Base-by-base conservation (phyloP, 805 yeast genomes). In the Monosporozyma unispora region DNA sequence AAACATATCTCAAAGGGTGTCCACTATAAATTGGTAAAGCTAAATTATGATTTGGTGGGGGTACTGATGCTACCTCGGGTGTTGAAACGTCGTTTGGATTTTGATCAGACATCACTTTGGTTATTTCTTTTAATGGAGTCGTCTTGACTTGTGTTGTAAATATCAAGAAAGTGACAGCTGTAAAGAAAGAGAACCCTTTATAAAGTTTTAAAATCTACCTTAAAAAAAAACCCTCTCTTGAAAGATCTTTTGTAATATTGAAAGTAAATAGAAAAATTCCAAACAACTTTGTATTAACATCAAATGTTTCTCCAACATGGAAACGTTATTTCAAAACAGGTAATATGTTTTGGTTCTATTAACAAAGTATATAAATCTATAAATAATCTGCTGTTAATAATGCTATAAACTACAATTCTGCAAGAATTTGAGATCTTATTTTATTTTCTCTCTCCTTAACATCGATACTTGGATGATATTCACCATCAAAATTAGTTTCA, bases 1-100 rank as follows among this genome's bases (percentile, higher is more conserved):
- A 69, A 12, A 14, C 29, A 35, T 19, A 66, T 14, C 25, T 37
- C 33, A 22, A 21, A 18, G 22, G 31, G 4, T 31, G 39, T 16
- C 43, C 39, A 29, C 25, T 29, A 25, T 47, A 29, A 7, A 6
- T 21, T 10, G 44, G 33, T 14, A 27, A 18, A 41, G 18, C 12
- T 8, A 18, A 11, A 8, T 39, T 39, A 39, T 39, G 27, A 11
- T 39, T 39, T 39, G 27, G 25, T 39, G n/a, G 8, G 21, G 25
- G 10, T 10, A 21, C 39, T 39, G n/a, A 7, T 39, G 25, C 16
- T 10, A 21, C 39, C 22, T 35, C 18, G 6, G 39, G 21, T 18
- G 39, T 35, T 35, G 39, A 16, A 8, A 11, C 14, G 10, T 5
- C 18, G 8, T 16, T 18, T 16, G 39, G 12, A 35, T 14, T 22